These are phyloP conservation scores for Clarireedia monteithiana DNA, from an alignment of 2,329 filamentous ascomycete genomes.

Conservation along the genomic window DNA sequence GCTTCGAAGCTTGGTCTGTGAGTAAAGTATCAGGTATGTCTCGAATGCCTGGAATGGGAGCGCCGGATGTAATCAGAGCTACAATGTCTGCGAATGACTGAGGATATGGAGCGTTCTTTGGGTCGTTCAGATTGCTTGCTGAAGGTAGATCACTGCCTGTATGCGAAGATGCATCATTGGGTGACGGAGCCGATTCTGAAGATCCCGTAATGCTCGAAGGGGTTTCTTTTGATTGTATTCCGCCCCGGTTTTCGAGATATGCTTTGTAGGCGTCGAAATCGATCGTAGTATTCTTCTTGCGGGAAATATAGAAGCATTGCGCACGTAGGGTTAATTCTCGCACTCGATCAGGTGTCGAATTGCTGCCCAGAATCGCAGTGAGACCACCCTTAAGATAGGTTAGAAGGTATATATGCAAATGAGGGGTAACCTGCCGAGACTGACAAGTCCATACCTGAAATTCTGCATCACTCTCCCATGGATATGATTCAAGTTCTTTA, in stretches of 20 bases:
- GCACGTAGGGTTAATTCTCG: slow-evolving; percentile 55
- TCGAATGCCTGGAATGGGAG: slow-evolving; percentile 78
- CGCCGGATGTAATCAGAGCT: slow-evolving; percentile 72
- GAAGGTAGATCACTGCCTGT: slow-evolving; percentile 8
- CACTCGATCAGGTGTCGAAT: slow-evolving; percentile 44
- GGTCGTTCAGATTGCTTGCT: not conserved
- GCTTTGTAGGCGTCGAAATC: slow-evolving; percentile 61
- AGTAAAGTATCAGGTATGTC: slow-evolving; percentile 78
- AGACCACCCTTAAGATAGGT: slow-evolving; percentile 43
- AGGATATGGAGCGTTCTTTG: slow-evolving; percentile 61
- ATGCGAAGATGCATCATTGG: not conserved
- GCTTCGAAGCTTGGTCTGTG: slow-evolving; percentile 51
- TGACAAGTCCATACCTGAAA: slow-evolving; percentile 47
- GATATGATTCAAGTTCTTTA: slow-evolving; percentile 55
- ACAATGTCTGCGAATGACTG: slow-evolving; percentile 80
- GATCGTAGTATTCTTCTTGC: slow-evolving; percentile 41
- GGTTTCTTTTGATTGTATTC: slow-evolving; percentile 1
- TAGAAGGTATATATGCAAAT: not conserved
- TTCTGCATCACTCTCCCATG: slow-evolving; percentile 58
- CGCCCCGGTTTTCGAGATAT: slow-evolving; percentile 38
- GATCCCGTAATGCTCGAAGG: slow-evolving; percentile 1
- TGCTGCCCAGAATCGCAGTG: slow-evolving; percentile 53
- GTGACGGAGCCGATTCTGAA: not conserved
- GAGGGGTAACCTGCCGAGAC: slow-evolving; percentile 13
- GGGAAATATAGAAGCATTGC: slow-evolving; percentile 61